These are phyloP conservation scores for Ostreobium quekettii DNA, from an alignment of 139 green algal genomes.

Conservation along the genomic window DNA sequence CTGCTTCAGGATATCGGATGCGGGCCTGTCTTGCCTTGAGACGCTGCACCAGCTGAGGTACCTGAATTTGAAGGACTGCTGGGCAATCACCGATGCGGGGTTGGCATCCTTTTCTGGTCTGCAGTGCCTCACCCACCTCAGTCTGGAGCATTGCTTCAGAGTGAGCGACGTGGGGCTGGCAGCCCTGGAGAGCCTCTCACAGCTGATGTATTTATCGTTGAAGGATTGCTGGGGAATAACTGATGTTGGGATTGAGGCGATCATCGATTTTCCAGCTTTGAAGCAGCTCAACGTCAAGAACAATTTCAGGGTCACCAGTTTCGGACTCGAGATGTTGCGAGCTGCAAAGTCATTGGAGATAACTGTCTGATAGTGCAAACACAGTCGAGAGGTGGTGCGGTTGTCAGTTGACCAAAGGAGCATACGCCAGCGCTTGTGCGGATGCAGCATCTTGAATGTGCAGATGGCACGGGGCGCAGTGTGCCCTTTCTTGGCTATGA, in stretches of 20 bases:
- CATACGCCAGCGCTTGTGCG: no score
- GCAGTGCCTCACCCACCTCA: background rate
- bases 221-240: constrained; percentile 21
- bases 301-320: constrained; percentile 8
- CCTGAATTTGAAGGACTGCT: constrained; percentile 20
- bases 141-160: constrained; percentile 19
- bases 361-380: no score
- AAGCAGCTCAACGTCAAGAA: constrained; percentile 13
- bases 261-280: background rate
- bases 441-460: no score
- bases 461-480: no score
- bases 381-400: no score
- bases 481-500: no score
- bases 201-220: background rate
- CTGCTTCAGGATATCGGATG: constrained; percentile 13
- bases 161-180: background rate
- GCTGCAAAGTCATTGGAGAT: no score
- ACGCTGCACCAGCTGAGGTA: background rate
- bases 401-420: no score
- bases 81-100: constrained; percentile 4
- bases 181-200: background rate
- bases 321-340: background rate
- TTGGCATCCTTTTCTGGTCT: constrained; percentile 5
- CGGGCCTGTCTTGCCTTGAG: background rate
- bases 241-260: constrained; percentile 1